Evolutionary conservation across 1,139 yeast genomes (phyloP).

Genomic region (Geotrichum phurueaensis): DNA sequence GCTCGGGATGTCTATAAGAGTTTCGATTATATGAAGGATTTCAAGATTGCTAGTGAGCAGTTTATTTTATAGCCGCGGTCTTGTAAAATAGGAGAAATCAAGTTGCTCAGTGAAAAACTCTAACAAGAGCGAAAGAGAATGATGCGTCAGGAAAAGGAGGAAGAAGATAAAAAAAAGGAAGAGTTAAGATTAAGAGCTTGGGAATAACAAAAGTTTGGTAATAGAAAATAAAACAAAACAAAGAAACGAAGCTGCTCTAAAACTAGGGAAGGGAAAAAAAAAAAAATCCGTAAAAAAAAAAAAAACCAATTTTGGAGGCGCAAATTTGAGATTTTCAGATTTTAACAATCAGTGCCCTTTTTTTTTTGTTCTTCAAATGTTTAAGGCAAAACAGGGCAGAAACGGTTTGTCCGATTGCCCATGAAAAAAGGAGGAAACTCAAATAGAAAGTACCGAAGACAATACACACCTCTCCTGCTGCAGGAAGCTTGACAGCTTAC

Average conservation of each 20-base stretch:
- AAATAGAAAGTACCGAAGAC: background rate
- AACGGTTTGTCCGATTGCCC: background rate
- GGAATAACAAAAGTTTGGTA: background rate
- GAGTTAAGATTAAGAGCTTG: background rate
- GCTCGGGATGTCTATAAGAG: background rate
- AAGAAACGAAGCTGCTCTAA: background rate
- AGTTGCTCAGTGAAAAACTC: background rate
- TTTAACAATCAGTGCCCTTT: background rate
- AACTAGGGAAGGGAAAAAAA: background rate
- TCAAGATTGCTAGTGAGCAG: background rate
- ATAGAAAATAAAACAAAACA: background rate
- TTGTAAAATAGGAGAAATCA: background rate
- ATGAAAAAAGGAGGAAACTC: background rate
- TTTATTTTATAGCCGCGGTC: background rate
- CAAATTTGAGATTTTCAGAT: background rate
- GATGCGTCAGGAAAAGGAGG: background rate
- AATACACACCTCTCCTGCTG: background rate
- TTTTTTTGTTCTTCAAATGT: background rate
- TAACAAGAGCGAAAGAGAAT: background rate
- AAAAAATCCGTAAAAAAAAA: too few species aligned
- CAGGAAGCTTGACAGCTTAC: background rate
- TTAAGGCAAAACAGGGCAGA: background rate
- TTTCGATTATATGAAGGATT: background rate
- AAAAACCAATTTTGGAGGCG: background rate
- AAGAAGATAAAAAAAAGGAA: background rate